phyloP scores from a whole-genome alignment of 257 asterid genomes.

The Scutellaria minor region DNA sequence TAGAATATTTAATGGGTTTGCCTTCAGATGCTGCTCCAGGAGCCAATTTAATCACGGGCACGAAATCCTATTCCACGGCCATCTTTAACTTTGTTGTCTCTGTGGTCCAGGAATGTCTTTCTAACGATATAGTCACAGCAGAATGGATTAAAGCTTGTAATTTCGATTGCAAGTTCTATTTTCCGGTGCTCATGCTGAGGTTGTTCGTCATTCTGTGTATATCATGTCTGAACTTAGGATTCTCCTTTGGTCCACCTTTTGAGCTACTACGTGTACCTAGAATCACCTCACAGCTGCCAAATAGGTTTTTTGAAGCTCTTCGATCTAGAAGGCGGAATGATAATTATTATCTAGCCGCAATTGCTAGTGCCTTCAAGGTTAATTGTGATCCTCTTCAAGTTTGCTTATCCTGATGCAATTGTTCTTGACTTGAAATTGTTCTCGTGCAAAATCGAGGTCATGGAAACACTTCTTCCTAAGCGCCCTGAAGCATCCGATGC shows the following conservation, averaged over 20 bases:
- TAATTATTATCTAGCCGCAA: background rate
- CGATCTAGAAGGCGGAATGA: background rate
- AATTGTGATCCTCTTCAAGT: slow-evolving; percentile 47
- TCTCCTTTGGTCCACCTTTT: background rate
- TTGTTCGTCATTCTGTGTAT: slow-evolving; percentile 46
- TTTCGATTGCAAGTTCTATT: too few relatives aligned
- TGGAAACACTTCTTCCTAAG: background rate
- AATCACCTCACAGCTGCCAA: slow-evolving; percentile 35
- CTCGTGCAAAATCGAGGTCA: slow-evolving; percentile 36
- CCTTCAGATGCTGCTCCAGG: slow-evolving; percentile 27
- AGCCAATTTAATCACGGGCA: slow-evolving; percentile 1
- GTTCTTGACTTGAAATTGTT: slow-evolving; percentile 40
- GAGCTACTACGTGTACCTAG: background rate
- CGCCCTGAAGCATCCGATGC: too few relatives aligned
- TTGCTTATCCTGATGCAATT: slow-evolving; percentile 43
- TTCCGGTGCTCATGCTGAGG: slow-evolving; percentile 18
- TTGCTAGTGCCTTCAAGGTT: slow-evolving; percentile 8
- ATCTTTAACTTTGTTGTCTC: too few relatives aligned
- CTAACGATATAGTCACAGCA: too few relatives aligned
- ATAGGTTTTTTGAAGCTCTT: slow-evolving; percentile 42
- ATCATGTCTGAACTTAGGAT: slow-evolving; percentile 21
- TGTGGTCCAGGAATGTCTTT: too few relatives aligned
- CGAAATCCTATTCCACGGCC: too few relatives aligned
- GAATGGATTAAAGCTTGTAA: too few relatives aligned
- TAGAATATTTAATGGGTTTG: slow-evolving; percentile 48